phyloP scores from a whole-genome alignment of 306 rosid genomes.

The Cicer chorassanicum region DNA sequence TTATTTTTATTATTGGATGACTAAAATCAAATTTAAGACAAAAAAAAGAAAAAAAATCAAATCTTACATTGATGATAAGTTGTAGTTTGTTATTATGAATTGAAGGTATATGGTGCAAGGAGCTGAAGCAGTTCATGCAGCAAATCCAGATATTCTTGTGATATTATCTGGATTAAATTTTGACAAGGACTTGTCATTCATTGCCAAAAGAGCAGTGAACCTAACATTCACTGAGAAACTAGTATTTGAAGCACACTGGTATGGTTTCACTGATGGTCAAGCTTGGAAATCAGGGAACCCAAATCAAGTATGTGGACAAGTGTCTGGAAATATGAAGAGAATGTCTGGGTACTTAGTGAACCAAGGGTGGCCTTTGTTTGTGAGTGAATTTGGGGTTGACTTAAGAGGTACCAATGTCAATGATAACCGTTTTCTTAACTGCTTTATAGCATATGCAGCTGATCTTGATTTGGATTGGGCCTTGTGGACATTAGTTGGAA shows the following conservation, averaged over 20 bases:
- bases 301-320: slow-evolving; percentile 85
- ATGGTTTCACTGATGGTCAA: slow-evolving; percentile 68
- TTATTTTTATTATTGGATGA: too few relatives aligned
- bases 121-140: slow-evolving; percentile 89
- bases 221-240: slow-evolving; percentile 65
- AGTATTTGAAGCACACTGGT: slow-evolving; percentile 87
- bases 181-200: slow-evolving; percentile 72
- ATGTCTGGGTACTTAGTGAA: slow-evolving; percentile 64
- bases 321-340: slow-evolving; percentile 54
- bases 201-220: slow-evolving; percentile 50
- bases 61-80: background rate
- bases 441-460: slow-evolving; percentile 71
- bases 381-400: slow-evolving; percentile 85
- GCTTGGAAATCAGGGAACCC: slow-evolving; percentile 76
- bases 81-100: slow-evolving; percentile 8
- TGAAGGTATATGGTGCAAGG: slow-evolving; percentile 85
- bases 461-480: slow-evolving; percentile 86
- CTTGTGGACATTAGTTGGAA: slow-evolving; percentile 82
- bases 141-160: slow-evolving; percentile 76
- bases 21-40: background rate
- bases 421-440: slow-evolving; percentile 78
- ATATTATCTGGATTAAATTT: slow-evolving; percentile 77
- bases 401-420: slow-evolving; percentile 75
- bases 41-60: background rate
- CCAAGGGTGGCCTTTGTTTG: slow-evolving; percentile 76